Evolutionary conservation across 2,329 filamentous ascomycete genomes (phyloP).

Genomic region (Emergomyces orientalis): DNA sequence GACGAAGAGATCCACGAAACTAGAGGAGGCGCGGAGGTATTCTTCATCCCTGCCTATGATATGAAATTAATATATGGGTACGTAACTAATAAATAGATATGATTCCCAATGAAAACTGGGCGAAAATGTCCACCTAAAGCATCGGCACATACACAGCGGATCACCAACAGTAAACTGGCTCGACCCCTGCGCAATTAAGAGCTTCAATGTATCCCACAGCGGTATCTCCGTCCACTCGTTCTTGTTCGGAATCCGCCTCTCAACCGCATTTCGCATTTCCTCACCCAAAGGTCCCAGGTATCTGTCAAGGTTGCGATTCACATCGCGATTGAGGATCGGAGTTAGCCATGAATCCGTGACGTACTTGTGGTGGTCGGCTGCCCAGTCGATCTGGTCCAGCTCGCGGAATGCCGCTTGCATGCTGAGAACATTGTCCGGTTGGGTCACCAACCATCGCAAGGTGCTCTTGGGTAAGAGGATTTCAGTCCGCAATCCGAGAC

Average conservation of each 20-base stretch:
- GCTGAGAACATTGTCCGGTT: neutral
- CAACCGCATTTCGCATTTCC: constrained; percentile 2
- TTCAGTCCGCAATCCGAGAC: neutral
- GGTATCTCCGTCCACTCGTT: constrained; percentile 20
- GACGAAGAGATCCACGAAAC: constrained; percentile 27
- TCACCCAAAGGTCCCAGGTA: neutral
- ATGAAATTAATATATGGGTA: neutral
- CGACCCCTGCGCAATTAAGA: constrained; percentile 22
- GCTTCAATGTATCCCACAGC: constrained; percentile 19
- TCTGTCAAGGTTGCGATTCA: constrained; percentile 3
- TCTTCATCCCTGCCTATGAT: constrained; percentile 22
- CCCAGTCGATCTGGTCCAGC: constrained; percentile 2
- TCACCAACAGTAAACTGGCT: constrained; percentile 25
- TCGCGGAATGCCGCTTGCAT: neutral
- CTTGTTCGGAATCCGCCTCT: constrained; percentile 11
- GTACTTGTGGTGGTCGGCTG: neutral
- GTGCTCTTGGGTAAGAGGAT: neutral
- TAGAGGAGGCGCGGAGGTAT: constrained; percentile 25
- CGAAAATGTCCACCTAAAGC: neutral
- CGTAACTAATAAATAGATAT: neutral
- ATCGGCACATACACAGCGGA: constrained; percentile 22
- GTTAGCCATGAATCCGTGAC: neutral
- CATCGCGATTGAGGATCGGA: neutral
- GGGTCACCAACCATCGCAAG: neutral
- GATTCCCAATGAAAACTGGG: neutral